Conservation (phyloP, 768 basidiomycete genomes). For the Termitomyces sp. region DNA sequence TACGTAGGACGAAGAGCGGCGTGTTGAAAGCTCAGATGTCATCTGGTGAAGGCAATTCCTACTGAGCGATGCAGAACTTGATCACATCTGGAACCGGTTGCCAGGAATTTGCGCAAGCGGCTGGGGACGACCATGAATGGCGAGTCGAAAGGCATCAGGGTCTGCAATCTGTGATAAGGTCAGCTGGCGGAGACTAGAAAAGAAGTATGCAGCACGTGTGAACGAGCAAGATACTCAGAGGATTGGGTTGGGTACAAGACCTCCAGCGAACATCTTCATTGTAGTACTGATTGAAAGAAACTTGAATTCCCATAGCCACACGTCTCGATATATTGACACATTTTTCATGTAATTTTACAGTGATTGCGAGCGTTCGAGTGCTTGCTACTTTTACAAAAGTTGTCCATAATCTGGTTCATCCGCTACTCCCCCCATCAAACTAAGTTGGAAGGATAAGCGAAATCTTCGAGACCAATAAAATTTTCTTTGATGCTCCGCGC, state of each 20-base stretch:
- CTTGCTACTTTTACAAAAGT: neutral
- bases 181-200: no score
- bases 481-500: constrained; percentile 97
- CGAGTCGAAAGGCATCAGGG: no score
- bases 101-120: neutral
- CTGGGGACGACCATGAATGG: no score
- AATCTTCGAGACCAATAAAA: constrained; percentile 80
- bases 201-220: constrained; percentile 27
- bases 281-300: no score
- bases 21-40: constrained; percentile 11
- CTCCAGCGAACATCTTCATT: neutral
- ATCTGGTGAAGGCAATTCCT: constrained; percentile 35
- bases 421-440: constrained; percentile 21
- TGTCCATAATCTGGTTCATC: neutral
- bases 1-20: neutral
- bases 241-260: constrained; percentile 16
- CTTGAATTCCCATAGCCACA: no score
- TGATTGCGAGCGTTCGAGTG: neutral
- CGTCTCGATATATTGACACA: no score
- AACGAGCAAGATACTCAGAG: constrained; percentile 25
- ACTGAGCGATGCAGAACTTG: constrained; percentile 44
- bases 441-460: constrained; percentile 86
- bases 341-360: no score
- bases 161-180: constrained; percentile 30
- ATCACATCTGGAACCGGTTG: constrained; percentile 46